Evolutionary conservation across 2,329 filamentous ascomycete genomes (phyloP).

Genomic region (Chaetomium strumarium): DNA sequence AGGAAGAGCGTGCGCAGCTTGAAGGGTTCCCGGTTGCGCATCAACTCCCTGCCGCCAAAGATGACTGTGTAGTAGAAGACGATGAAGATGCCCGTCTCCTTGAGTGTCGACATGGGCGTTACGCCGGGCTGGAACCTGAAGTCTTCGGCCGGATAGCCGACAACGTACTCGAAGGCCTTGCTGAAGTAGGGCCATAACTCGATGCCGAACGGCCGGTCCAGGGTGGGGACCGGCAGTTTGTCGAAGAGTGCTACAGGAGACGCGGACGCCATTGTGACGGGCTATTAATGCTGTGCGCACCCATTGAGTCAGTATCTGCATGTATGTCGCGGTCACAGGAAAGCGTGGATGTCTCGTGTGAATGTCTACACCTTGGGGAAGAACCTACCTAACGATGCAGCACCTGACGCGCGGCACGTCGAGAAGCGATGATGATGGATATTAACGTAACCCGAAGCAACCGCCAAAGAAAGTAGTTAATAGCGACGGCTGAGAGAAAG

Average conservation of each 20-base stretch:
- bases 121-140: slow-evolving; percentile 77
- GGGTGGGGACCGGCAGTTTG: slow-evolving; percentile 56
- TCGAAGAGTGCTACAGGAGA: slow-evolving; percentile 43
- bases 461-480: slow-evolving; percentile 11
- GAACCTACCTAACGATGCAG: slow-evolving; percentile 3
- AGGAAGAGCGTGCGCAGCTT: slow-evolving; percentile 88
- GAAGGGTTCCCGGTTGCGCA: slow-evolving; percentile 80
- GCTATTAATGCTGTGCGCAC: slow-evolving; percentile 3
- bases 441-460: slow-evolving; percentile 13
- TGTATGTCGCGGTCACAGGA: background rate
- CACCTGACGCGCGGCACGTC: slow-evolving; percentile 9
- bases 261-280: slow-evolving; percentile 26
- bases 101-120: slow-evolving; percentile 86
- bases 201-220: slow-evolving; percentile 89
- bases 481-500: slow-evolving; percentile 22
- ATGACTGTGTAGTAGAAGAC: slow-evolving; percentile 88
- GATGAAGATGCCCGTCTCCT: slow-evolving; percentile 73
- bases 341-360: background rate
- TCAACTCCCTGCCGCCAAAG: slow-evolving; percentile 84
- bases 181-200: slow-evolving; percentile 92
- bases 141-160: slow-evolving; percentile 77
- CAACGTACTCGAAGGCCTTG: slow-evolving; percentile 69
- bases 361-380: background rate
- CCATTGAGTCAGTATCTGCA: slow-evolving; percentile 4
- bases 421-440: background rate